A percentile compares a stretch with the other conserved stretches of the same genome.
These are phyloP conservation scores for Eucalyptus viminalis DNA, from an alignment of 345 rosid species.

Conservation along the genomic window DNA sequence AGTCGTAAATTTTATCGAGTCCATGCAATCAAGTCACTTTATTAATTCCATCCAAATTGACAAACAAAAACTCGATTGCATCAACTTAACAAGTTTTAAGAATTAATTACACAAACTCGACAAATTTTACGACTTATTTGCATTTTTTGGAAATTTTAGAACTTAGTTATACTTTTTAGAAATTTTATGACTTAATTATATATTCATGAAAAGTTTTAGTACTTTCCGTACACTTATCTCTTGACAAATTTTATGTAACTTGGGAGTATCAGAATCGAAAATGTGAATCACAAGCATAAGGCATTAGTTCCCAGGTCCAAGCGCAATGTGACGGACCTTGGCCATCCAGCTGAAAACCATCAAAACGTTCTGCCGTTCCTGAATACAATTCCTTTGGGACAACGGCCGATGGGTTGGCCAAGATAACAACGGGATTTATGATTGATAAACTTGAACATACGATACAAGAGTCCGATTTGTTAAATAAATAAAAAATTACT, in stretches of 20 bases:
- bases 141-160: too few species aligned
- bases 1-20: fast-evolving
- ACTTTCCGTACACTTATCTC: too few species aligned
- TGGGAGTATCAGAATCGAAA: neutral
- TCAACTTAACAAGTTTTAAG: fast-evolving
- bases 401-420: neutral
- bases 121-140: too few species aligned
- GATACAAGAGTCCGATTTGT: neutral
- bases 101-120: too few species aligned
- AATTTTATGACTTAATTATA: fast-evolving
- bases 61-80: too few species aligned
- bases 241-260: neutral
- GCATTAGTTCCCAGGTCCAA: neutral
- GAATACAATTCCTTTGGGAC: neutral
- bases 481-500: too few species aligned
- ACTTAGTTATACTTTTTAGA: too few species aligned
- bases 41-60: too few species aligned
- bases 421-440: neutral
- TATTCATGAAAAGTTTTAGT: fast-evolving
- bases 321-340: neutral
- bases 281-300: neutral
- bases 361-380: fast-evolving
- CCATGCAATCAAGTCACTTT: fast-evolving
- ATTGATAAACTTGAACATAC: neutral
- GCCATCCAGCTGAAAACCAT: neutral